A percentile compares a stretch with the other conserved stretches of the same genome.
Evolutionary conservation across 176 grass and related monocot species (phyloP).

Genomic region (Aegilops tauschii): DNA sequence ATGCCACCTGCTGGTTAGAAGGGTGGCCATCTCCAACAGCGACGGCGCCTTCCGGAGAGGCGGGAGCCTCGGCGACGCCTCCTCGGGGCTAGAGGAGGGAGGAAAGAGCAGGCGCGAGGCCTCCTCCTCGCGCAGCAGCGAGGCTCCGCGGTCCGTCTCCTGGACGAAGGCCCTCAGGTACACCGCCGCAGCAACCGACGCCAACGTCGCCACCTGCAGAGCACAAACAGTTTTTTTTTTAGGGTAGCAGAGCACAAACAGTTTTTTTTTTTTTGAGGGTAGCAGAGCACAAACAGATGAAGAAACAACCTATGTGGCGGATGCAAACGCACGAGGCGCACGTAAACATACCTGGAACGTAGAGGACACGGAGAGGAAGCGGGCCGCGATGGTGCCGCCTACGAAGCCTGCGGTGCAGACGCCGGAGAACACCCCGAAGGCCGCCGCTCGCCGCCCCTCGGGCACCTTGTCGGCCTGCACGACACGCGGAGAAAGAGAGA

Average conservation of each 20-base stretch:
- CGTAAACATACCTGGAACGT: constrained; percentile 37
- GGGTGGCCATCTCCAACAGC: constrained; percentile 34
- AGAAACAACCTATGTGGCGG: not conserved
- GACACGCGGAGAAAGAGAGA: no score
- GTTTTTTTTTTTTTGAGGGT: no score
- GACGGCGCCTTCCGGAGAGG: constrained; percentile 43
- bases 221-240: not conserved
- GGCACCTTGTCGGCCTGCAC: constrained; percentile 45
- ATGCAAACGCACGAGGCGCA: not conserved
- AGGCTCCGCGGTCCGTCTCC: constrained; percentile 48
- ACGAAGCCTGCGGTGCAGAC: constrained; percentile 46
- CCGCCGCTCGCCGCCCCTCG: constrained; percentile 28
- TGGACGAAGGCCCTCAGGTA: constrained; percentile 63
- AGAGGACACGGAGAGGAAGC: constrained; percentile 31
- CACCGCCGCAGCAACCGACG: constrained; percentile 27
- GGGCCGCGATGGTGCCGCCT: constrained; percentile 35
- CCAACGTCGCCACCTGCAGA: constrained; percentile 32
- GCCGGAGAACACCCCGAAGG: constrained; percentile 50
- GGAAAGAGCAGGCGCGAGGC: constrained; percentile 37
- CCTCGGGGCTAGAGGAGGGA: constrained; percentile 32
- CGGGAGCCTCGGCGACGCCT: constrained; percentile 39
- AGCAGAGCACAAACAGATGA: not conserved
- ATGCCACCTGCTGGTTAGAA: constrained; percentile 57
- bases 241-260: not conserved
- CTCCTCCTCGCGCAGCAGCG: constrained; percentile 28